Base-by-base conservation (phyloP, 1,284 basidiomycete species). In the Cutaneotrichosporon sp. region DNA sequence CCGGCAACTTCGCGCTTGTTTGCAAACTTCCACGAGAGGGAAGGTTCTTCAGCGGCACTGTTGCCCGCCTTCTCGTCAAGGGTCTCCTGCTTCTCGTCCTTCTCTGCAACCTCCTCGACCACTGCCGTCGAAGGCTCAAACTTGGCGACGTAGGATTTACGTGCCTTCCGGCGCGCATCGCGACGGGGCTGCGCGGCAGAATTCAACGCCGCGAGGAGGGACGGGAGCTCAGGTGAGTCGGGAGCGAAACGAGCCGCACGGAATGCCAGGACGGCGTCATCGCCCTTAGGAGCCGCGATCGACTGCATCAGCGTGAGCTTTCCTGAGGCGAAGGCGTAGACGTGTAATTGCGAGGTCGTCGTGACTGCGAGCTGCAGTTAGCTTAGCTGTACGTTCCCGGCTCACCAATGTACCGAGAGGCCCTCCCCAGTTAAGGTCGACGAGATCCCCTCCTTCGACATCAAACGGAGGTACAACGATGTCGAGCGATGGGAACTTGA, bases 171-270 rank as follows among this genome's bases (percentile, higher is more conserved):
- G 71, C 76, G 51, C 72, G 66, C 57, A 72, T 77, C 38, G 62
- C 61, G 26, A 65, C 60, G 64, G 11, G 65, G 21, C 8, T 34
- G 55, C n/a, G 68, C 66, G 4, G 70, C 82, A 0, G 89, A 85
- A 73, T 97, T 96, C 61, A 91, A 81, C 9, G 89, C 85, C 1
- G 91, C 87, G 78, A 66, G 56, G 38, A 69, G 56, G 10, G 61
- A 31, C 0, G 61, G 63, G 30, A 30, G n/a, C 31, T 18, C 16
- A 1, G 50, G 63, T 2, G 58, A n/a, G 4, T 30, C 31, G 49
- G 32, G 6, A 14, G 73, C 83, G 60, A 71, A 89, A 88, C 87
- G 87, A 31, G 85, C 89, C 14, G 88, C 86, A 22, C 93, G 87
- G 81, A 93, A 95, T 2, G 85, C 86, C 60, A 87, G 73, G 4